These are phyloP conservation scores for Suillus ampliporus DNA, from an alignment of 768 basidiomycete genomes.

Conservation along the genomic window DNA sequence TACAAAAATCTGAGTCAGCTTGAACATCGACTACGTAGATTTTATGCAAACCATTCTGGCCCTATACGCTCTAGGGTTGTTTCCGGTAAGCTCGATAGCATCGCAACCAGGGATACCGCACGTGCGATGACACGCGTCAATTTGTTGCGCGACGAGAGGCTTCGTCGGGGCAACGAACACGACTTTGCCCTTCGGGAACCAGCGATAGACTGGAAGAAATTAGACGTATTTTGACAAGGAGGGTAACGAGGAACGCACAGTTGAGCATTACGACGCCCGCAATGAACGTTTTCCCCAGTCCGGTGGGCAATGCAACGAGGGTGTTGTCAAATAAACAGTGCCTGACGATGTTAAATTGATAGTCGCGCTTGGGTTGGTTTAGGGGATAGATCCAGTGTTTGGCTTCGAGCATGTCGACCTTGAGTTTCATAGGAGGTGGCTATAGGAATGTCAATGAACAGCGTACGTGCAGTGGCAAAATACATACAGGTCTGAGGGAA, in stretches of 20 bases:
- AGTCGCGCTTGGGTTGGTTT: conserved; percentile 87
- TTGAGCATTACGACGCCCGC: conserved; percentile 97
- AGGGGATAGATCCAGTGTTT: conserved; percentile 92
- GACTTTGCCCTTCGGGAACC: conserved; percentile 92
- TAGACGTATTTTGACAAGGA: conserved; percentile 11
- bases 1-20: conserved; percentile 31
- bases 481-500: conserved; percentile 39
- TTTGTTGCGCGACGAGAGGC: conserved; percentile 94
- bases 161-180: conserved; percentile 97
- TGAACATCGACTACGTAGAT: neutral
- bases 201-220: conserved; percentile 70
- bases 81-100: conserved; percentile 87
- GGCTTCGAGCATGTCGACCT: conserved; percentile 75
- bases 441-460: conserved; percentile 31
- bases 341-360: conserved; percentile 93
- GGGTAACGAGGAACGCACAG: conserved; percentile 54
- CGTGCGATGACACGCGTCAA: conserved; percentile 89
- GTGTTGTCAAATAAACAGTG: conserved; percentile 90
- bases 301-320: conserved; percentile 93
- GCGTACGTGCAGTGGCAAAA: neutral
- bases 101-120: conserved; percentile 92
- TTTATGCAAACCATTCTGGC: conserved; percentile 59
- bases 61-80: conserved; percentile 58
- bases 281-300: conserved; percentile 97
- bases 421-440: conserved; percentile 80